Evolutionary conservation across 2,329 filamentous ascomycete species (phyloP).

Genomic region (Pestalotiopsis sp.): DNA sequence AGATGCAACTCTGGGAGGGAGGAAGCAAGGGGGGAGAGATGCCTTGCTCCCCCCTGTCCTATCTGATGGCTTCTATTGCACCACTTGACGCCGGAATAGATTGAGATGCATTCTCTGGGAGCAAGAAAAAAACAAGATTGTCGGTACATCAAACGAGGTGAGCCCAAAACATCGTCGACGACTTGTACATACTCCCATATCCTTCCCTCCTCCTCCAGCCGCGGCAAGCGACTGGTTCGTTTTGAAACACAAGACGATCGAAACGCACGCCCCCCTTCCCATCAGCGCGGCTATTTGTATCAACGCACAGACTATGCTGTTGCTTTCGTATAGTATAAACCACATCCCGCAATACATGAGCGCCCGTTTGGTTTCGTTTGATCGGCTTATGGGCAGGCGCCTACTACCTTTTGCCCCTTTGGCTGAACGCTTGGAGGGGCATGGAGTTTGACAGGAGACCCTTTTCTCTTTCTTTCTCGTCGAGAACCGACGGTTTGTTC

Average conservation of each 20-base stretch:
- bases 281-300: conserved; percentile 11
- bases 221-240: neutral
- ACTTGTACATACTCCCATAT: neutral
- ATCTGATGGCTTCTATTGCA: neutral
- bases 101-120: neutral
- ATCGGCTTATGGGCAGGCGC: no score
- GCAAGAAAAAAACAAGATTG: neutral
- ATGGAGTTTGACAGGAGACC: no score
- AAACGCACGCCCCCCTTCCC: neutral
- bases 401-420: no score
- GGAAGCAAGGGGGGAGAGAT: neutral
- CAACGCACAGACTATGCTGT: conserved; percentile 3
- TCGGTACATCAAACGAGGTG: neutral
- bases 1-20: neutral
- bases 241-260: neutral
- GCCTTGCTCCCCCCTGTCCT: neutral
- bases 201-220: neutral
- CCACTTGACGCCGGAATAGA: neutral
- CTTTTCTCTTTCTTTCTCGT: neutral
- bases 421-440: no score
- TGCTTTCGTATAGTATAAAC: neutral
- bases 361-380: no score
- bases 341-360: neutral
- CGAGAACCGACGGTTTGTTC: neutral
- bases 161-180: neutral